Percentiles rank a stretch among this genome's conserved stretches.
Conservation (phyloP, 2,329 filamentous ascomycete genomes). For the Aspergillus niger region DNA sequence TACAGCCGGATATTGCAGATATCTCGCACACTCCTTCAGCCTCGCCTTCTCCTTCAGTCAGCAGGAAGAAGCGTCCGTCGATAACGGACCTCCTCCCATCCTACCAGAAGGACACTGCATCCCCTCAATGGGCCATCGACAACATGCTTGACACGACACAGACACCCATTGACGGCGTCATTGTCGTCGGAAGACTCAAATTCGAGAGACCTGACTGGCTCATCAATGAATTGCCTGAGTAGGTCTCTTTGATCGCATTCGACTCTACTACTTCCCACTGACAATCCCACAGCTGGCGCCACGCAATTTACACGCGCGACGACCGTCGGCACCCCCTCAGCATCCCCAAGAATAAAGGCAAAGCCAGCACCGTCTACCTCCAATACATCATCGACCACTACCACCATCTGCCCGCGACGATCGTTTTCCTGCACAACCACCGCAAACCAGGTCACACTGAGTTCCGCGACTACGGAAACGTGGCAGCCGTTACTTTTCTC, state of each 20-base stretch:
- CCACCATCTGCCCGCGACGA: constrained; percentile 51
- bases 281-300: constrained; percentile 41
- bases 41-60: constrained; percentile 6
- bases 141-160: constrained; percentile 18
- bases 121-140: constrained; percentile 2
- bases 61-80: not conserved
- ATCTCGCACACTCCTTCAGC: not conserved
- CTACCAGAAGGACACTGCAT: not conserved
- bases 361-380: constrained; percentile 48
- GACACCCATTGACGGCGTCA: constrained; percentile 19
- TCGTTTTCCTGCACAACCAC: constrained; percentile 60
- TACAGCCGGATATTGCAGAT: not conserved
- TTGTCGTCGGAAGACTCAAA: constrained; percentile 45
- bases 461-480: constrained; percentile 55
- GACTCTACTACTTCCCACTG: not conserved
- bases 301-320: constrained; percentile 47
- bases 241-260: constrained; percentile 17
- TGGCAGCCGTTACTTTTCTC: constrained; percentile 51
- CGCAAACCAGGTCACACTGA: constrained; percentile 60
- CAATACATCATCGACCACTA: constrained; percentile 51
- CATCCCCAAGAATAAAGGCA: constrained; percentile 43
- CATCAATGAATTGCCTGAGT: constrained; percentile 46
- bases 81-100: constrained; percentile 10
- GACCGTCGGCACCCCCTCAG: constrained; percentile 26
- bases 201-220: constrained; percentile 50